Evolutionary conservation across 495 filamentous ascomycete species (phyloP).

Genomic region (Penicillium salamii): DNA sequence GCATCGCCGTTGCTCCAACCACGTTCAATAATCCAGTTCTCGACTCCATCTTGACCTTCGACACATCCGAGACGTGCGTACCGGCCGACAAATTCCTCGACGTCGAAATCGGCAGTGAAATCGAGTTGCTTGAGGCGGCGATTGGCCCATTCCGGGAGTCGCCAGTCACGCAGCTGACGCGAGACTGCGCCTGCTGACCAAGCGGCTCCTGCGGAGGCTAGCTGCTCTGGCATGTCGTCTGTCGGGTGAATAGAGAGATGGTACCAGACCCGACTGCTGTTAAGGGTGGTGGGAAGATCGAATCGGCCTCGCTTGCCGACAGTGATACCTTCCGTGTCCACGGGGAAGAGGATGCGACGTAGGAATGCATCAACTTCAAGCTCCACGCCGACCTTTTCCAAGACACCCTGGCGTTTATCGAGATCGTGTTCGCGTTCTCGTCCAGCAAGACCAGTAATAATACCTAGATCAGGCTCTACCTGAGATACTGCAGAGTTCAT

Average conservation of each 20-base stretch:
- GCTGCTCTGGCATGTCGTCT: slow-evolving; percentile 72
- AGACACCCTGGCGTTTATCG: slow-evolving; percentile 74
- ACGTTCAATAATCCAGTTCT: slow-evolving; percentile 91
- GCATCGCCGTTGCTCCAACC: slow-evolving; percentile 99
- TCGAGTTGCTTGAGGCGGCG: slow-evolving; percentile 88
- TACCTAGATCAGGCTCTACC: slow-evolving; percentile 77
- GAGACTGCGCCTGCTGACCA: slow-evolving; percentile 95
- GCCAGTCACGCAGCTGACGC: slow-evolving; percentile 86
- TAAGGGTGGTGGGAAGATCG: slow-evolving; percentile 64
- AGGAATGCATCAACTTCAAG: slow-evolving; percentile 83
- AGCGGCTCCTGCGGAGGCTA: slow-evolving; percentile 57
- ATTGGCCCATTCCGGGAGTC: slow-evolving; percentile 94
- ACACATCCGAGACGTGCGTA: slow-evolving; percentile 82
- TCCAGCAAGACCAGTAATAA: slow-evolving; percentile 59
- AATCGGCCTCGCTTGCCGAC: slow-evolving; percentile 72
- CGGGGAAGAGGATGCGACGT: slow-evolving; percentile 76
- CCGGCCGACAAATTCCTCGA: slow-evolving; percentile 83
- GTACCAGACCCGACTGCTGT: slow-evolving; percentile 90
- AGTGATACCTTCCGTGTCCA: slow-evolving; percentile 68
- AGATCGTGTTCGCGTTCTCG: slow-evolving; percentile 74
- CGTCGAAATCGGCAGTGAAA: slow-evolving; percentile 94
- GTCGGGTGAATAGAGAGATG: slow-evolving; percentile 90
- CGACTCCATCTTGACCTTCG: slow-evolving; percentile 88
- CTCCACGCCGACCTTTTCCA: slow-evolving; percentile 82
- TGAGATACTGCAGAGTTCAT: slow-evolving; percentile 79